A percentile compares a stretch with the other conserved stretches of the same genome.
Evolutionary conservation across 345 rosid genomes (phyloP).

Genomic region (Heritiera littoralis): DNA sequence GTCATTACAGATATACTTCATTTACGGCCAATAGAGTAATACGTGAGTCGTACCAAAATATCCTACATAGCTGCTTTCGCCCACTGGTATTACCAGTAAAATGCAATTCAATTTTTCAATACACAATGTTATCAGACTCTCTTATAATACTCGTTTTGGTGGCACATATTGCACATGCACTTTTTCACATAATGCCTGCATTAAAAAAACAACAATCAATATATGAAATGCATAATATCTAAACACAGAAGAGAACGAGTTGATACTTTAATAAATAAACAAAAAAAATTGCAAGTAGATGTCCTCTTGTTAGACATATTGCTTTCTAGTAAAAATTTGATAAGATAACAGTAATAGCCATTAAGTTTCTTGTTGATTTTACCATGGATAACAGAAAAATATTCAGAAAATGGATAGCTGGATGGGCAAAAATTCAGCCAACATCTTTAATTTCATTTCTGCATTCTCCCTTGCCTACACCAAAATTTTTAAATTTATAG

Average conservation of each 20-base stretch:
- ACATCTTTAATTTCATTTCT: background rate
- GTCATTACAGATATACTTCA: too few relatives aligned
- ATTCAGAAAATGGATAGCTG: background rate
- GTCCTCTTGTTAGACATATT: background rate
- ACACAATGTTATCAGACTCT: background rate
- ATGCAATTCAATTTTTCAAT: background rate
- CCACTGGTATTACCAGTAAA: background rate
- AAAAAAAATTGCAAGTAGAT: background rate
- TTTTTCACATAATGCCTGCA: too few relatives aligned
- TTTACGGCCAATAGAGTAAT: background rate
- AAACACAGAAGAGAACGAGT: background rate
- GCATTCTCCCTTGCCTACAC: background rate
- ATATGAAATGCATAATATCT: background rate
- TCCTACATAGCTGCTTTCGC: background rate
- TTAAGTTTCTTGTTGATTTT: background rate
- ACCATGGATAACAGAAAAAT: background rate
- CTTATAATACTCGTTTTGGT: constrained; percentile 54
- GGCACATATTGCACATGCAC: constrained; percentile 27
- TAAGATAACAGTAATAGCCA: background rate
- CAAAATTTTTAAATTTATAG: background rate
- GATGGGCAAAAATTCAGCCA: background rate
- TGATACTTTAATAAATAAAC: background rate
- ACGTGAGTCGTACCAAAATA: background rate
- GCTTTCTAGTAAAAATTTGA: background rate
- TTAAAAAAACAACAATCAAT: too few relatives aligned